Percentiles rank a stretch among this genome's conserved stretches.
phyloP scores from a whole-genome alignment of 148 eudicot species.

The Cornus florida region DNA sequence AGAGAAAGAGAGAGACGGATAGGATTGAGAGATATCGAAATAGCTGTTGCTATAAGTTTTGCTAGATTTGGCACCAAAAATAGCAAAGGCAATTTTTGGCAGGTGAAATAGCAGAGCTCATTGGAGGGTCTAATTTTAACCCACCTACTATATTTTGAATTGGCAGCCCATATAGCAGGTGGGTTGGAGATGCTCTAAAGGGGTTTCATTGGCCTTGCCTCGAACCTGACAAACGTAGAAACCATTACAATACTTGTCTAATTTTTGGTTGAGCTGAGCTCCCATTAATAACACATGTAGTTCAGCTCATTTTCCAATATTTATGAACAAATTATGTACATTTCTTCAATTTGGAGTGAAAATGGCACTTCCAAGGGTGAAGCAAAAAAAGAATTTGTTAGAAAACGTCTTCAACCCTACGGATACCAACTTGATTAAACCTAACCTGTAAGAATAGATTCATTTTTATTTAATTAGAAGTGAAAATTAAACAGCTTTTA shows the following conservation, averaged over 20 bases:
- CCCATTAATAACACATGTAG: not conserved
- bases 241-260: not conserved
- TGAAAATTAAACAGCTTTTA: not conserved
- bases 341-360: not conserved
- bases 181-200: too few relatives aligned
- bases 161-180: too few relatives aligned
- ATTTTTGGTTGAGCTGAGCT: not conserved
- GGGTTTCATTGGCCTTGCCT: not conserved
- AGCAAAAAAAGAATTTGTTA: not conserved
- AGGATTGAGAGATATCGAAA: too few relatives aligned
- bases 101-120: too few relatives aligned
- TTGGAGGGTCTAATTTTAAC: too few relatives aligned
- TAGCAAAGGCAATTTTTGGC: too few relatives aligned
- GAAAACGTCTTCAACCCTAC: not conserved
- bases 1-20: too few relatives aligned
- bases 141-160: too few relatives aligned
- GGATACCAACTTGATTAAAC: not conserved
- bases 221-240: not conserved
- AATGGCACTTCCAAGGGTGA: not conserved
- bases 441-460: not conserved
- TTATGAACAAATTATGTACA: not conserved
- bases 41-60: too few relatives aligned
- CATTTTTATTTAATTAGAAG: not conserved
- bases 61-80: too few relatives aligned
- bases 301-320: not conserved